phyloP scores from a whole-genome alignment of 768 basidiomycete species.

The Coprinopsis strossmayeri region DNA sequence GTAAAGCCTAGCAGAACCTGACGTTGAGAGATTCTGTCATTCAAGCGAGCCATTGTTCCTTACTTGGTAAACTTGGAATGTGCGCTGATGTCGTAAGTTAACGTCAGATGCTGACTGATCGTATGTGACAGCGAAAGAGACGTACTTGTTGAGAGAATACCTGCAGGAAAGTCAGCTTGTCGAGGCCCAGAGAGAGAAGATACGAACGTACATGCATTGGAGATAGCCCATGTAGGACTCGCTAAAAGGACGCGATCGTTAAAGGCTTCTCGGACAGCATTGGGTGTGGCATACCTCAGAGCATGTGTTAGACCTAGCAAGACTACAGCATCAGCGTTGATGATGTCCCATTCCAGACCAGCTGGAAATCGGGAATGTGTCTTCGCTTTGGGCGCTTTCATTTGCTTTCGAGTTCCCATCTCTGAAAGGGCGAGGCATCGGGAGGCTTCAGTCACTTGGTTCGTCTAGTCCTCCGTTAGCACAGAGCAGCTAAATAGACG shows the following conservation, averaged over 20 bases:
- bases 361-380: constrained; percentile 39
- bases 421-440: constrained; percentile 51
- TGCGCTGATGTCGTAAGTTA: too few species aligned
- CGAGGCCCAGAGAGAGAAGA: not conserved
- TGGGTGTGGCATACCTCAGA: constrained; percentile 43
- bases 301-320: constrained; percentile 67
- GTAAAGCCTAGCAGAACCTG: constrained; percentile 41
- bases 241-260: constrained; percentile 25
- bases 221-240: constrained; percentile 77
- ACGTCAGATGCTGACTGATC: not conserved
- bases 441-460: constrained; percentile 58
- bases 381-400: constrained; percentile 24
- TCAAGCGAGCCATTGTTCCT: too few species aligned
- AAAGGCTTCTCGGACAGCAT: not conserved
- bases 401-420: constrained; percentile 50
- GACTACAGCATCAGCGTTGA: constrained; percentile 68
- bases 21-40: not conserved
- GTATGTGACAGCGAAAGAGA: not conserved
- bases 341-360: constrained; percentile 71
- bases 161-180: not conserved
- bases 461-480: constrained; percentile 29
- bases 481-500: not conserved
- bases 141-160: constrained; percentile 52
- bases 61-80: constrained; percentile 74
- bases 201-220: constrained; percentile 47